Percentiles rank a stretch among this genome's conserved stretches.
These are phyloP conservation scores for Cetradonia linearis DNA, from an alignment of 495 filamentous ascomycete species.

Conservation along the genomic window DNA sequence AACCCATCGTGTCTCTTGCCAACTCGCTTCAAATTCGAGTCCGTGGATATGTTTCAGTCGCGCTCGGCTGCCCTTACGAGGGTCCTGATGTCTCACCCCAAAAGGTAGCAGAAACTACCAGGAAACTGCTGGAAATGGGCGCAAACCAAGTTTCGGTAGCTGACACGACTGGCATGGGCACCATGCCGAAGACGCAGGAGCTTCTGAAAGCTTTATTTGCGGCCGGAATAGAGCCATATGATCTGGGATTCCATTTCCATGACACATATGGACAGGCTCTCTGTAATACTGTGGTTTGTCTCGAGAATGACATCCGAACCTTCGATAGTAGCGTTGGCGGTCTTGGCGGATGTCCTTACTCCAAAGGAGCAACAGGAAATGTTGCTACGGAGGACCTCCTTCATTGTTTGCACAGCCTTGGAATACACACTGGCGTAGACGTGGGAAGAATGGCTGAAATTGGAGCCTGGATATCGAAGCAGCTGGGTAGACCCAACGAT, in stretches of 20 bases:
- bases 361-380: conserved; percentile 90
- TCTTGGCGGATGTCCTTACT: conserved; percentile 88
- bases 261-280: conserved; percentile 95
- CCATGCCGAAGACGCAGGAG: conserved; percentile 64
- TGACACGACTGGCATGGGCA: conserved; percentile 96
- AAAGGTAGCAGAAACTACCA: conserved; percentile 74
- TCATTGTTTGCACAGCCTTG: conserved; percentile 77
- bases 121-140: conserved; percentile 81
- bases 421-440: conserved; percentile 79
- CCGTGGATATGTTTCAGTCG: conserved; percentile 89
- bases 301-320: conserved; percentile 79
- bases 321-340: conserved; percentile 89
- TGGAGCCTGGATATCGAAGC: conserved; percentile 78
- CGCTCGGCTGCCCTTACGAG: conserved; percentile 90
- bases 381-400: conserved; percentile 89
- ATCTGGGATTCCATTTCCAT: conserved; percentile 89
- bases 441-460: conserved; percentile 71
- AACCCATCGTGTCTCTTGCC: conserved; percentile 62
- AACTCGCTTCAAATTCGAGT: conserved; percentile 63
- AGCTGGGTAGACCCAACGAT: conserved; percentile 67
- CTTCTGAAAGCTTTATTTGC: conserved; percentile 59
- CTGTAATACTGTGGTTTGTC: conserved; percentile 74
- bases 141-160: conserved; percentile 90
- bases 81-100: conserved; percentile 70
- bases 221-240: conserved; percentile 67